Evolutionary conservation across 768 basidiomycete species (phyloP).

Genomic region (Mycena maculata): DNA sequence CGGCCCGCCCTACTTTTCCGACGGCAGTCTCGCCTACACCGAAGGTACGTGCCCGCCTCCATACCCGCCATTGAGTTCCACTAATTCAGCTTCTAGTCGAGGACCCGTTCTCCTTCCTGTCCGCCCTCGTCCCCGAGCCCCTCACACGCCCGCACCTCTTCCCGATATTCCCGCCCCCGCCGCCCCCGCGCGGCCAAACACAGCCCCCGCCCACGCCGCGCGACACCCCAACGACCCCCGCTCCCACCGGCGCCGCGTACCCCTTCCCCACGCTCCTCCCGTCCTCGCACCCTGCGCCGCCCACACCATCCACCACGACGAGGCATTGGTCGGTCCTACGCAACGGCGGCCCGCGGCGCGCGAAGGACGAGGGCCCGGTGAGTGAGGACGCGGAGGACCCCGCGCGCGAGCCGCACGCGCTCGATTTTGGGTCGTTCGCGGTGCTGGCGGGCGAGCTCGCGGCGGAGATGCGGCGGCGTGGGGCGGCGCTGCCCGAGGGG

Average conservation of each 20-base stretch:
- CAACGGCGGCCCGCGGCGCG: conserved; percentile 55
- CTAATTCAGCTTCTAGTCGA: conserved; percentile 65
- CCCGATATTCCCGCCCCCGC: conserved; percentile 61
- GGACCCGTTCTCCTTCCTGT: conserved; percentile 79
- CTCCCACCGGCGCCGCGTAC: conserved; percentile 34
- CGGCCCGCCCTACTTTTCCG: conserved; percentile 75
- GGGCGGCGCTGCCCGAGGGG: conserved; percentile 32
- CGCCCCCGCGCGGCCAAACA: conserved; percentile 33
- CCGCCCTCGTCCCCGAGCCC: conserved; percentile 69
- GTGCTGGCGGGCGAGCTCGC: conserved; percentile 60
- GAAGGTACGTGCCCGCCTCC: conserved; percentile 61
- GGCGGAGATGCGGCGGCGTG: conserved; percentile 54
- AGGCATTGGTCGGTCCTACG: conserved; percentile 74
- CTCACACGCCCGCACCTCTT: conserved; percentile 65
- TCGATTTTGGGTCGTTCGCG: conserved; percentile 75
- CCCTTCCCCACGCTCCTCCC: conserved; percentile 29
- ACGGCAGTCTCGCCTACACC: conserved; percentile 83
- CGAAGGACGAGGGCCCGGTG: conserved; percentile 14
- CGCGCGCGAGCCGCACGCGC: conserved; percentile 63
- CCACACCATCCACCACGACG: conserved; percentile 44
- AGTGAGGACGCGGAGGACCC: conserved; percentile 57
- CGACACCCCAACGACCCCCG: conserved; percentile 36
- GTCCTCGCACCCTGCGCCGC: conserved; percentile 16
- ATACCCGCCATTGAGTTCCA: not conserved
- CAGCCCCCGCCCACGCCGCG: conserved; percentile 41